These are phyloP conservation scores for Agaricus bisporus DNA, from an alignment of 768 basidiomycete genomes.

Conservation along the genomic window DNA sequence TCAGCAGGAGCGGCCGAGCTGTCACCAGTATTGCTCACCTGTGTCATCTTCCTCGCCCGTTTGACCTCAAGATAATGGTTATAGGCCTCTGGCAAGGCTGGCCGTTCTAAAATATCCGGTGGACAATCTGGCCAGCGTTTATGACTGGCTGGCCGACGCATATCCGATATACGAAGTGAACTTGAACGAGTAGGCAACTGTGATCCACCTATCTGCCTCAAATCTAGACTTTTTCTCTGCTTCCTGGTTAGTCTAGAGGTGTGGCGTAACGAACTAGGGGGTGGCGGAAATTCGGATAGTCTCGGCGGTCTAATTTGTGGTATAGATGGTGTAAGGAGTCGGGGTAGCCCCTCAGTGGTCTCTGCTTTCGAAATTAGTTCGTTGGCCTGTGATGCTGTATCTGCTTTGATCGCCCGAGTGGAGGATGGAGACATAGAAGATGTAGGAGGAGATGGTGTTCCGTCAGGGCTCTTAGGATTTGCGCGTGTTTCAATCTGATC, in stretches of 20 bases:
- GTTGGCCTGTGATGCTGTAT: neutral
- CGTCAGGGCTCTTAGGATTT: neutral
- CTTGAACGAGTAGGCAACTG: neutral
- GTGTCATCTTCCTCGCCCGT: conserved; percentile 44
- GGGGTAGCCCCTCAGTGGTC: neutral
- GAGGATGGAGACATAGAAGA: neutral
- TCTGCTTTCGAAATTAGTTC: neutral
- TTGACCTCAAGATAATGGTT: conserved; percentile 35
- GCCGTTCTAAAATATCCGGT: conserved; percentile 1
- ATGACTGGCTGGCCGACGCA: conserved; percentile 1
- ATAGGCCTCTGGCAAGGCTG: conserved; percentile 8
- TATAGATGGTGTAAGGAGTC: neutral
- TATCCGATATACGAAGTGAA: neutral
- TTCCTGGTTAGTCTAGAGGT: conserved; percentile 1
- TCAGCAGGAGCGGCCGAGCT: neutral
- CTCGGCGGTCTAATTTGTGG: neutral
- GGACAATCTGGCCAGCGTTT: neutral
- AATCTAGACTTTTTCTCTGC: conserved; percentile 12
- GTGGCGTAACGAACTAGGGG: neutral
- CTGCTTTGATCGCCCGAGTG: neutral
- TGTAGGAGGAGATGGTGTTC: neutral
- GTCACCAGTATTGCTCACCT: conserved; percentile 25
- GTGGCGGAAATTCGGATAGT: neutral
- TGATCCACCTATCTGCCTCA: neutral
- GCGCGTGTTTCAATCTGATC: neutral